Evolutionary conservation across 345 rosid genomes (phyloP), one percentile per base, ranked within the genome.

Genomic region (Arabidopsis arenosa): DNA sequence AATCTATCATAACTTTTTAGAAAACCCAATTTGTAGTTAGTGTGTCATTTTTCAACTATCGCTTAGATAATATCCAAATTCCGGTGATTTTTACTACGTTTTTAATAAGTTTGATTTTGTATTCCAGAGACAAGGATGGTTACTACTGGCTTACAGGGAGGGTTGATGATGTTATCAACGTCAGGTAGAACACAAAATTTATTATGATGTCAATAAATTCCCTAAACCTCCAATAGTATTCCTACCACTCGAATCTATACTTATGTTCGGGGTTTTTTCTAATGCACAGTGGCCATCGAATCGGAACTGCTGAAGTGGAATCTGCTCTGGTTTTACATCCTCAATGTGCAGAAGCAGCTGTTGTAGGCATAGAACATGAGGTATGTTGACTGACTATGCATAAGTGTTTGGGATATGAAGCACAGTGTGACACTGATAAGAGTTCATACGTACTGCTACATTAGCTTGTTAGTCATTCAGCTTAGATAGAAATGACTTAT

Each of bases 251-350:
- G 18, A 39, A 21, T 72, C 15, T 49, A 3, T 33, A 30, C 54
- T 45, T 41, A 45, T 49, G 17, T 54, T 65, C 64, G 40, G 30
- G 10, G 60, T 59, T 39, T 68, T 33, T n/a, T 74, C 12, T 33
- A 77, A 59, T 81, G 36, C 80, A 79, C 82, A 94, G 98, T 72
- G 98, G 98, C 55, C 98, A 92, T 84, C 97, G 99, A 52, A 95
- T 95, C 15, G 99, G 99, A 75, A 95, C 99, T 54, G 99, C 96
- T 37, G 99, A 95, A 85, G 97, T 95, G 40, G 99, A 95, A 85
- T 95, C 99, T 83, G 99, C 99, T 75, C 86, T 95, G 62, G 99
- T 90, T 62, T 95, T 92, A 18, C 97, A 94, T 84, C 96, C 97
- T 18, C 89, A 90, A 23, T 95, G 99, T 77, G 92, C 97, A 32